Evolutionary conservation across 2,329 filamentous ascomycete genomes (phyloP).

Genomic region (Neofusicoccum laricinum): DNA sequence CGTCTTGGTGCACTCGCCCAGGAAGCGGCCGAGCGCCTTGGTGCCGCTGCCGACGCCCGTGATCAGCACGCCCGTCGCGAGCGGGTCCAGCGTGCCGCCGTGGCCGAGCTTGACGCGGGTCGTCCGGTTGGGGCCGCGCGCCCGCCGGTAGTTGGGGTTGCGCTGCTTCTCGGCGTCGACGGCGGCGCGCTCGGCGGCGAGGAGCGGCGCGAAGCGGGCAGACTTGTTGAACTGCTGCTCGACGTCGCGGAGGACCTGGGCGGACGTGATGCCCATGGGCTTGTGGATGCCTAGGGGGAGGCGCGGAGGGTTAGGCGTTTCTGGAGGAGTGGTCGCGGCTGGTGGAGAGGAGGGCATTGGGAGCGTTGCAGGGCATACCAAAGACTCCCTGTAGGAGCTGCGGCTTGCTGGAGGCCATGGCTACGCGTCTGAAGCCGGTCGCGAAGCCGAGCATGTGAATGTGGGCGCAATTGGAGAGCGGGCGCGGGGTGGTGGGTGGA

Average conservation of each 20-base stretch:
- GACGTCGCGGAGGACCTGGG: conserved; percentile 84
- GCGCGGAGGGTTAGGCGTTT: background rate
- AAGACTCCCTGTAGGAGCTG: conserved; percentile 14
- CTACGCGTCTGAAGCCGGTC: background rate
- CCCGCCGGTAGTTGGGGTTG: conserved; percentile 49
- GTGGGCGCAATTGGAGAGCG: background rate
- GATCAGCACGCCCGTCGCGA: conserved; percentile 90
- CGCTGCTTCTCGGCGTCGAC: conserved; percentile 52
- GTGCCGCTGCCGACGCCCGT: conserved; percentile 84
- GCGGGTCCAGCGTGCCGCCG: conserved; percentile 89
- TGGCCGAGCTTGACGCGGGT: conserved; percentile 81
- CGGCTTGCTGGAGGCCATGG: conserved; percentile 1
- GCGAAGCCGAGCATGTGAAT: background rate
- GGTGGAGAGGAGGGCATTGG: background rate
- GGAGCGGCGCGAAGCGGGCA: conserved; percentile 71
- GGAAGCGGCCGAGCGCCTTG: conserved; percentile 74
- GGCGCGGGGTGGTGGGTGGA: background rate
- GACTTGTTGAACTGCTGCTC: conserved; percentile 84
- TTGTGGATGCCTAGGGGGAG: conserved; percentile 79
- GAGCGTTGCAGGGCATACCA: background rate
- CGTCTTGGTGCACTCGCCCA: conserved; percentile 78
- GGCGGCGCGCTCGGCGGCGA: conserved; percentile 60
- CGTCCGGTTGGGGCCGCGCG: conserved; percentile 43
- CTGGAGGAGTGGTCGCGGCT: background rate
- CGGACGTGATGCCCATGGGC: conserved; percentile 80